Conservation (phyloP, 192 early-diverging fungal species). For the Helicostylum pulchrum region DNA sequence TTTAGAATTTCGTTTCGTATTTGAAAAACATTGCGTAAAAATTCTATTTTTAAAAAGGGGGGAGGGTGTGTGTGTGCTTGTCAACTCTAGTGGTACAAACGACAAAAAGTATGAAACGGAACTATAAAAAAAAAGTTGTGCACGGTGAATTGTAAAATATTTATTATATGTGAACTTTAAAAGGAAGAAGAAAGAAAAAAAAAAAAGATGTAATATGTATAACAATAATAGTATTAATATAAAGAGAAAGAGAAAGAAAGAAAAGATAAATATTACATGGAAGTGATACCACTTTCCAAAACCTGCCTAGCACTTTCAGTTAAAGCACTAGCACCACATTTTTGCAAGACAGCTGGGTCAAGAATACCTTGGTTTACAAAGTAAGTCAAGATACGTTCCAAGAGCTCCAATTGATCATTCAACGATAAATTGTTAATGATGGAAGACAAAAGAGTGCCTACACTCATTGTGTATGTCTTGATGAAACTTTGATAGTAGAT, state of each 20-base stretch:
- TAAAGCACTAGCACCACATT: constrained; percentile 20
- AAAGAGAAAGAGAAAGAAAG: too few relatives aligned
- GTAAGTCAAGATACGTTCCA: constrained; percentile 30
- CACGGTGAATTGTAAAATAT: too few relatives aligned
- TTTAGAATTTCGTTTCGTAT: too few relatives aligned
- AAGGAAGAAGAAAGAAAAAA: too few relatives aligned
- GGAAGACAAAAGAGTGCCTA: constrained; percentile 21
- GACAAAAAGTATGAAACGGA: too few relatives aligned
- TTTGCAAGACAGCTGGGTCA: constrained; percentile 18
- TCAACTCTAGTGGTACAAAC: too few relatives aligned
- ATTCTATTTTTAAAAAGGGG: too few relatives aligned
- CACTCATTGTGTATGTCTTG: constrained; percentile 24
- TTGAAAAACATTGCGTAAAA: too few relatives aligned
- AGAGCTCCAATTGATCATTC: constrained; percentile 27
- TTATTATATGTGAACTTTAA: too few relatives aligned
- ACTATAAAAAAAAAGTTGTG: too few relatives aligned
- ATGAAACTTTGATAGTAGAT: constrained; percentile 66
- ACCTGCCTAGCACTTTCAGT: constrained; percentile 20
- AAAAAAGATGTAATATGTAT: constrained; percentile 1
- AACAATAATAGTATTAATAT: constrained; percentile 1
- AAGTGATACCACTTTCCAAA: neutral
- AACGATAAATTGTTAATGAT: constrained; percentile 26
- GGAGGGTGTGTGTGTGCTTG: too few relatives aligned
- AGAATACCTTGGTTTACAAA: constrained; percentile 35
- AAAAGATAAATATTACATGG: neutral